Base-by-base conservation (phyloP, 192 early-diverging fungal species). In the Coemansia sp. region DNA sequence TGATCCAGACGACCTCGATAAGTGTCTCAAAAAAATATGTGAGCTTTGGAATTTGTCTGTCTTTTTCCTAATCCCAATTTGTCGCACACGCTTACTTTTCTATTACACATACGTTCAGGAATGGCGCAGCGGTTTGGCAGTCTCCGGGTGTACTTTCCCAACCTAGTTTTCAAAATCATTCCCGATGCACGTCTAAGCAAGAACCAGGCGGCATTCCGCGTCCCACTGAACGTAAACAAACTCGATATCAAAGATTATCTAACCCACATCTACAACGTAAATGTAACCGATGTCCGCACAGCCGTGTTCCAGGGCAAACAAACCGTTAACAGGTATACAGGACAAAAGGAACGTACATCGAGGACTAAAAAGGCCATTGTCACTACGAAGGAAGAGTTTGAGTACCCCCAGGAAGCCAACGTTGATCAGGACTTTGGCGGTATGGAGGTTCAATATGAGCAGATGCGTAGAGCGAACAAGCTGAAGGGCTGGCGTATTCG, bases 211-310 rank as follows among this genome's bases (percentile, higher is more conserved):
- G 94, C 93, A 29, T 98, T 98, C 88, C 88, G 91, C 24, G 90
- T 94, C 4, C 96, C 96, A 31, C 90, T 90, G 29, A 85, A 88
- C 31, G 80, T 92, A 68, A 98, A 97, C 90, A 98, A 98, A 84
- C 86, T 98, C 44, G 96, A 98, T 74, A 93, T 98, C 73, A 85
- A 87, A 45, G 89, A 90, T 60, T 94, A 94, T 68, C 88, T 98
- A 27, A 77, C 87, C 58, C 87, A 92, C 64, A 88, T 97, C 32
- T 98, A 98, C 78, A 85, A 89, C 56, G 84, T 96, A 31, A 86
- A 84, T 40, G 86, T 98, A 8, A 87, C 88, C 20, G 92, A 94
- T 70, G 91, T 98, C 13, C 91, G 95, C 62, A 98, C 95, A 8
- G 88, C 93, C 83, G 94, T 94, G 80, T 93, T 95, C 77, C 85